A percentile compares a stretch with the other conserved stretches of the same genome.
These are phyloP conservation scores for Crithidia sp. DNA, from an alignment of 208 protist species.

Conservation along the genomic window DNA sequence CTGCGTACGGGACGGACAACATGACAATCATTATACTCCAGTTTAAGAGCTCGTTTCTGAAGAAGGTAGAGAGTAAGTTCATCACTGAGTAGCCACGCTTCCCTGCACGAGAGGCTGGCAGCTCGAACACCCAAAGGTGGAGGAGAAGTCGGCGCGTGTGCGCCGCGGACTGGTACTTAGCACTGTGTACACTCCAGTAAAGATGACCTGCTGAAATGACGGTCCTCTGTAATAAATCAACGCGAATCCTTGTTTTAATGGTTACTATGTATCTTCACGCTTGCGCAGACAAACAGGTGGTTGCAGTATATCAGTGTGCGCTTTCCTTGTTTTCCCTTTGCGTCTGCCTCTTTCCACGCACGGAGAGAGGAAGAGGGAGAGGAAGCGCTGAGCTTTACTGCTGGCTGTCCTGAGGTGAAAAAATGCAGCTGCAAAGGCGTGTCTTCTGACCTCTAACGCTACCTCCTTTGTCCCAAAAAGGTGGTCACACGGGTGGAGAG, in stretches of 20 bases:
- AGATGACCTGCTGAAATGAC: constrained; percentile 3
- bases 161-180: not conserved
- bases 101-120: not conserved
- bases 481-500: too few species aligned
- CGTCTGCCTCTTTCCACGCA: not conserved
- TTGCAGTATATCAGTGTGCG: not conserved
- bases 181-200: constrained; percentile 12
- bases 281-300: too few species aligned
- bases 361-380: too few species aligned
- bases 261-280: not conserved
- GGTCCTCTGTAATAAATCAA: not conserved
- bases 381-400: too few species aligned
- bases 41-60: constrained; percentile 90
- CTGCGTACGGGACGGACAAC: constrained; percentile 86
- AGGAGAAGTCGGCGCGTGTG: not conserved
- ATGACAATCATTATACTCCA: constrained; percentile 92
- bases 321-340: not conserved
- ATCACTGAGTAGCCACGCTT: constrained; percentile 8
- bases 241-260: not conserved
- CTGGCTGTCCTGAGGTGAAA: too few species aligned
- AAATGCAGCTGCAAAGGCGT: too few species aligned
- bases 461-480: too few species aligned
- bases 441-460: too few species aligned
- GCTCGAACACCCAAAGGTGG: not conserved
- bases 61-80: constrained; percentile 71